phyloP scores from a whole-genome alignment of 2,329 filamentous ascomycete species.

The Mycogone perniciosa region DNA sequence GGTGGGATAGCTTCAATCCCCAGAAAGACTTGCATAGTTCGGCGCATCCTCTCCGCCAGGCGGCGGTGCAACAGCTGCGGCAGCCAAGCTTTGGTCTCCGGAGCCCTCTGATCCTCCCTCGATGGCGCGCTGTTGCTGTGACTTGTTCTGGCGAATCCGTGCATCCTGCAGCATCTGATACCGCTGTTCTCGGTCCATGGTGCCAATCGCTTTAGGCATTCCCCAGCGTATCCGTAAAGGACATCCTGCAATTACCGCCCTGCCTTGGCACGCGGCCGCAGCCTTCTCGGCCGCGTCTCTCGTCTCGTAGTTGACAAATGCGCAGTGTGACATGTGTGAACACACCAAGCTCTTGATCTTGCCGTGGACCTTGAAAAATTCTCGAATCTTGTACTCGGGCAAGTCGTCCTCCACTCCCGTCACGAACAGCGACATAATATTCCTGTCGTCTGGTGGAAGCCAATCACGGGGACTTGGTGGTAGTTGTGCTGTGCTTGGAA shows the following conservation, averaged over 20 bases:
- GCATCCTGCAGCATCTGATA: conserved; percentile 74
- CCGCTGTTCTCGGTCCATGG: conserved; percentile 80
- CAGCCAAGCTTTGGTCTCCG: conserved; percentile 23
- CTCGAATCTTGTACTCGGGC: conserved; percentile 83
- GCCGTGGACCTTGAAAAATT: conserved; percentile 83
- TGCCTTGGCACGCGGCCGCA: conserved; percentile 76
- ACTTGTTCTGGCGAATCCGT: conserved; percentile 31
- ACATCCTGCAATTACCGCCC: conserved; percentile 83
- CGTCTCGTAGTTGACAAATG: conserved; percentile 90
- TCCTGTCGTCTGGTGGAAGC: conserved; percentile 72
- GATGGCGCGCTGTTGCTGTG: conserved; percentile 23
- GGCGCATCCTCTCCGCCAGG: conserved; percentile 68
- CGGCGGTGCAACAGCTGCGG: conserved; percentile 59
- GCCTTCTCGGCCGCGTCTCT: conserved; percentile 81
- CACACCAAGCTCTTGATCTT: conserved; percentile 90
- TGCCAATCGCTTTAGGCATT: conserved; percentile 84
- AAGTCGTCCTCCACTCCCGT: conserved; percentile 95
- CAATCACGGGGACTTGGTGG: conserved; percentile 82
- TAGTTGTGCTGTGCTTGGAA: conserved; percentile 64
- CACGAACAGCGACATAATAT: conserved; percentile 88
- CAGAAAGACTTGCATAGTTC: conserved; percentile 78
- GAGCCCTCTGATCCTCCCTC: conserved; percentile 35
- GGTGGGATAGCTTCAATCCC: conserved; percentile 49
- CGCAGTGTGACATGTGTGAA: conserved; percentile 94
- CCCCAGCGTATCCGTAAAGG: conserved; percentile 90